Conservation (phyloP, 2,329 filamentous ascomycete species). For the Aspergillus candidus region DNA sequence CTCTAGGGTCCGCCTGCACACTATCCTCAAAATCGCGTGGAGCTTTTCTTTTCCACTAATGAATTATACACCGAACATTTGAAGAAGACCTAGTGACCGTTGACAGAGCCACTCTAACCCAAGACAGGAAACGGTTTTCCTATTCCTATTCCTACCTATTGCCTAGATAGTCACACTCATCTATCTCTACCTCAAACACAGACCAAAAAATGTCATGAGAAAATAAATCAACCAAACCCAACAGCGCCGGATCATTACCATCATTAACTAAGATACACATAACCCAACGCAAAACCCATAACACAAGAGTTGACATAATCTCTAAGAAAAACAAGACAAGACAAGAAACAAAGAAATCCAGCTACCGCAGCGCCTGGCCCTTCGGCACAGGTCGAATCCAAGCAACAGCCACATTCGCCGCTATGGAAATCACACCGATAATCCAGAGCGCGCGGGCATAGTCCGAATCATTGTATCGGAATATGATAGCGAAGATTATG, state of each 20-base stretch:
- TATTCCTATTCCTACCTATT: too few relatives aligned
- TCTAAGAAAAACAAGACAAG: background rate
- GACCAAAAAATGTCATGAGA: too few relatives aligned
- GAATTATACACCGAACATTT: constrained; percentile 66
- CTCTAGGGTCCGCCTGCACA: constrained; percentile 67
- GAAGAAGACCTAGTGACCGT: too few relatives aligned
- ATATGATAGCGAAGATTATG: constrained; percentile 76
- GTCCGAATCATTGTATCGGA: constrained; percentile 63
- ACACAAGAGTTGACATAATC: background rate
- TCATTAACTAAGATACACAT: too few relatives aligned
- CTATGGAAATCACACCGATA: constrained; percentile 70
- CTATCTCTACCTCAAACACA: background rate
- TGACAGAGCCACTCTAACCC: too few relatives aligned
- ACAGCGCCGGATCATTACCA: too few relatives aligned
- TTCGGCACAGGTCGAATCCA: constrained; percentile 58
- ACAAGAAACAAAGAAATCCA: background rate
- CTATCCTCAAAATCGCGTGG: constrained; percentile 66
- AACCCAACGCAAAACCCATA: background rate
- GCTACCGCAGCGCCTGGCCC: constrained; percentile 37
- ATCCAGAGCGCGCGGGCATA: constrained; percentile 74
- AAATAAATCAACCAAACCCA: too few relatives aligned
- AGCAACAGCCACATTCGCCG: constrained; percentile 58
- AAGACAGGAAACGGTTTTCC: too few relatives aligned
- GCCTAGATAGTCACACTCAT: background rate
- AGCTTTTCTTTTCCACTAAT: constrained; percentile 74